Evolutionary conservation across 768 basidiomycete genomes (phyloP), one percentile per base, ranked within the genome.

Genomic region (Cystofilobasidium macerans): DNA sequence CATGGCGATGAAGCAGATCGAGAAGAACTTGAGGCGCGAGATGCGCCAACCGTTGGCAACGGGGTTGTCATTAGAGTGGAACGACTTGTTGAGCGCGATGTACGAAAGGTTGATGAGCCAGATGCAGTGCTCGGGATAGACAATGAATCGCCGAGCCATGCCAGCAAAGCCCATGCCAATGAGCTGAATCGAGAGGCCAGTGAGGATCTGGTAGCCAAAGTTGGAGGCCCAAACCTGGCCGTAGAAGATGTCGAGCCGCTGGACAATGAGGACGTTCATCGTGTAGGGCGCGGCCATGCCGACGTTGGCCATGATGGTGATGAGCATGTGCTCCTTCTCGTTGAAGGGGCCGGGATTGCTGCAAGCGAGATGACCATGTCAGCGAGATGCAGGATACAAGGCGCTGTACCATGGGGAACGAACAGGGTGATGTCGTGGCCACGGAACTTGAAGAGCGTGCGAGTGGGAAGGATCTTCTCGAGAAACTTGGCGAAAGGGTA

Each of bases 11-110:
- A 71, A 72, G 48, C n/a, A 43, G 61, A 69, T 65, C 35, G 45
- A 24, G 68, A 70, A 70, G 61, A 69, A 60, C 57, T 57, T 63
- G 33, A 61, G 28, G 12, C 69, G 43, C 22, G 57, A 61, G 57
- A 69, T 67, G 69, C 72, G 72, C 64, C 75, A 70, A 57, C 74
- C 69, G 54, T 72, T 72, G 54, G 70, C 70, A 66, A 64, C 69
- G 45, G 36, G 69, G 57, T 62, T 72, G 42, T 67, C 62, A 12
- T 67, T 68, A 16, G 32, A 36, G 57, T 68, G 67, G 51, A 73
- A 66, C 0, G 72, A 70, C 57, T 74, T 75, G 71, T 74, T 71
- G 40, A 74, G 63, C 6, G 75, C 75, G 36, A 73, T 74, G 12
- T 64, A 69, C 40, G 70, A 71, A 12, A 75, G 65, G 53, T 73